A percentile compares a stretch with the other conserved stretches of the same genome.
Conservation (phyloP, 495 filamentous ascomycete genomes). For the Aspergillus ellipticus region DNA sequence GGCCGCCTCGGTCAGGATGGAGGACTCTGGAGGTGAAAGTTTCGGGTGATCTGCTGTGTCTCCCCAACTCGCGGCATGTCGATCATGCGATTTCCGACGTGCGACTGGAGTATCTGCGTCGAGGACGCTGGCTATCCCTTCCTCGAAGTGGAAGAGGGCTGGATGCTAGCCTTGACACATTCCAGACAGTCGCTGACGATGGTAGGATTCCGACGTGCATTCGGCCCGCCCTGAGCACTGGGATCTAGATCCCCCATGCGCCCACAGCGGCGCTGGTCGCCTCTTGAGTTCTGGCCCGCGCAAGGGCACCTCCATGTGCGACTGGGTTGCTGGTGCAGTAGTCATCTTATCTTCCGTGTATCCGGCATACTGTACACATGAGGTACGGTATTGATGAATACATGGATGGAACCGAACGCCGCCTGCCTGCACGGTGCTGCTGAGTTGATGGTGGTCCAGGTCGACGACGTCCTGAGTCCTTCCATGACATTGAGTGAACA, state of each 20-base stretch:
- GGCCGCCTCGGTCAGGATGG: slow-evolving; percentile 13
- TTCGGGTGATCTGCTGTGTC: slow-evolving; percentile 12
- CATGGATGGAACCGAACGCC: not conserved
- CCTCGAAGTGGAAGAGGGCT: not conserved
- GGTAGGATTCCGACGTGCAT: slow-evolving; percentile 4
- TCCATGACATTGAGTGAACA: slow-evolving; percentile 1
- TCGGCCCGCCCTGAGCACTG: not conserved
- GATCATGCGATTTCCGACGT: slow-evolving; percentile 17
- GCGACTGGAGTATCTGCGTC: not conserved
- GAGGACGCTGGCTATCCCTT: not conserved
- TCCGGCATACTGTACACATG: slow-evolving; percentile 1
- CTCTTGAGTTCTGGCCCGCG: not conserved
- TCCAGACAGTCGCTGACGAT: not conserved
- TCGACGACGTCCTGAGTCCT: not conserved
- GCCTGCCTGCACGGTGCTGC: too few species aligned
- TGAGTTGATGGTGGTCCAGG: not conserved
- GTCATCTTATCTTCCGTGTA: slow-evolving; percentile 3
- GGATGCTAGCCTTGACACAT: slow-evolving; percentile 1
- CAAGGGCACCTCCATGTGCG: slow-evolving; percentile 2
- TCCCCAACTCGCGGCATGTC: slow-evolving; percentile 13
- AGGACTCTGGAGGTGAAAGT: not conserved
- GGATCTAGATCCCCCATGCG: not conserved
- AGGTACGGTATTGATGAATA: slow-evolving; percentile 1
- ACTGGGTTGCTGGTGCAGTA: not conserved
- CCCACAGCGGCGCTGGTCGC: not conserved